Base-by-base conservation (phyloP, 257 asterid genomes). In the Coffea canephora region DNA sequence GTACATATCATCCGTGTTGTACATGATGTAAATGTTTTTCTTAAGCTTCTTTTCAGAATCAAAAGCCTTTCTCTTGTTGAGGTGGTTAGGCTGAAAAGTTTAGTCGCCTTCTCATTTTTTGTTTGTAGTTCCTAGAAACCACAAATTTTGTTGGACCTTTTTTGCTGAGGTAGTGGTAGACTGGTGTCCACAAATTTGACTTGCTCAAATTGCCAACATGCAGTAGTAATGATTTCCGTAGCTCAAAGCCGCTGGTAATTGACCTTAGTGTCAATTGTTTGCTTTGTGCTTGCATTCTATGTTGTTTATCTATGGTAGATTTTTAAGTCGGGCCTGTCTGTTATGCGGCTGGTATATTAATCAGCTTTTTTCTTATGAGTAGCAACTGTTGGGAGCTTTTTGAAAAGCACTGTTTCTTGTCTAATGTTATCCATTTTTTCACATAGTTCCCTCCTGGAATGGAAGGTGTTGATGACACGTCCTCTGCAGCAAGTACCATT, bases 381-480 rank as follows among this genome's bases (percentile, higher is more conserved):
- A 61, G 23, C 5, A 12, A 13, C 5, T 55, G 8, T 55, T 6
- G 9, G 18, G n/a, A 55, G n/a, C 62, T 55, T 18, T 55, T 21
- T 55, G 62, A 55, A 61, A 61, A n/a, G 34, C n/a, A 2, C 67
- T 6, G 31, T 61, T 61, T 61, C 34, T 27, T 10, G 15, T 64
- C 15, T 57, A 5, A 46, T 36, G 19, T 11, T 61, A 23, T 34
- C 21, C 1, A 5, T 57, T 36, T 39, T 74, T 49, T 79, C 71
- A 54, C 36, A 14, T 78, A 90, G 97, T 94, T 92, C 81, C 96
- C 97, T 27, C 78, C 86, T 79, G 94, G 85, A 86, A 83, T 89
- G 76, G 96, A 90, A 79, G 83, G 76, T 57, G 34, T 41, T 73
- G 83, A 82, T 34, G 80, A 74, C 74, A 12, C 34, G 36, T 78